phyloP scores from a whole-genome alignment of 352 stramenopile genomes.

The Phytophthora hybrid region DNA sequence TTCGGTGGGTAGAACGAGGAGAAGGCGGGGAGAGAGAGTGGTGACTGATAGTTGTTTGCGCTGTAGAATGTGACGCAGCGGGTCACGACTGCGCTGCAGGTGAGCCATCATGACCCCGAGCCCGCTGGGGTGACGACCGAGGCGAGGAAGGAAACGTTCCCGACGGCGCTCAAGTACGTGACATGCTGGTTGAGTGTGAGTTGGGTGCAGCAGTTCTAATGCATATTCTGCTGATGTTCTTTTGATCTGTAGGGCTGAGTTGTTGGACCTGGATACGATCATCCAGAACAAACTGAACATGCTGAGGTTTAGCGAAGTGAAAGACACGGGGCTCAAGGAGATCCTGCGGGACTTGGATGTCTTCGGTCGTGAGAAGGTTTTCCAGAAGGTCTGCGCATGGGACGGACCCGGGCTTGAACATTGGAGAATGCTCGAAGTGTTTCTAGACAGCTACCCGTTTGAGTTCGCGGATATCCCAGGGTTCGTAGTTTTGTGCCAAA shows the following conservation, averaged over 20 bases:
- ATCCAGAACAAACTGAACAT: constrained; percentile 31
- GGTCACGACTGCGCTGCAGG: constrained; percentile 32
- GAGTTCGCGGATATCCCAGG: constrained; percentile 50
- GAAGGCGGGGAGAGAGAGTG: background rate
- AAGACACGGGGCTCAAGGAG: background rate
- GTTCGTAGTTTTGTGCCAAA: constrained; percentile 24
- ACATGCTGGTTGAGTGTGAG: background rate
- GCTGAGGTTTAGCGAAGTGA: constrained; percentile 15
- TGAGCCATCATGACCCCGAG: constrained; percentile 35
- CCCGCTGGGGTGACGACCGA: constrained; percentile 26
- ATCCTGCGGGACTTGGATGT: constrained; percentile 32
- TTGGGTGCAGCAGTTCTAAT: background rate
- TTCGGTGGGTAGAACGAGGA: constrained; percentile 18
- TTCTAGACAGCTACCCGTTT: constrained; percentile 50
- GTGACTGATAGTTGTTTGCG: constrained; percentile 10
- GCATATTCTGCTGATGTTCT: background rate
- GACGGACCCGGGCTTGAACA: constrained; percentile 24
- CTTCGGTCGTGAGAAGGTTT: constrained; percentile 37
- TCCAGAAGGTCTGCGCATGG: constrained; percentile 31
- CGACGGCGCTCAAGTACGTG: constrained; percentile 23
- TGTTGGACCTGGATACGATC: constrained; percentile 30
- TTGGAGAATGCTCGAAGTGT: constrained; percentile 42
- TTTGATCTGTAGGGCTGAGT: constrained; percentile 12
- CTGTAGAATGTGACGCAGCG: constrained; percentile 32
- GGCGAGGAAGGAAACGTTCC: constrained; percentile 35